Percentiles rank a stretch among this genome's conserved stretches.
Evolutionary conservation across 441 rosid genomes (phyloP).

Genomic region (Populus hybrid): DNA sequence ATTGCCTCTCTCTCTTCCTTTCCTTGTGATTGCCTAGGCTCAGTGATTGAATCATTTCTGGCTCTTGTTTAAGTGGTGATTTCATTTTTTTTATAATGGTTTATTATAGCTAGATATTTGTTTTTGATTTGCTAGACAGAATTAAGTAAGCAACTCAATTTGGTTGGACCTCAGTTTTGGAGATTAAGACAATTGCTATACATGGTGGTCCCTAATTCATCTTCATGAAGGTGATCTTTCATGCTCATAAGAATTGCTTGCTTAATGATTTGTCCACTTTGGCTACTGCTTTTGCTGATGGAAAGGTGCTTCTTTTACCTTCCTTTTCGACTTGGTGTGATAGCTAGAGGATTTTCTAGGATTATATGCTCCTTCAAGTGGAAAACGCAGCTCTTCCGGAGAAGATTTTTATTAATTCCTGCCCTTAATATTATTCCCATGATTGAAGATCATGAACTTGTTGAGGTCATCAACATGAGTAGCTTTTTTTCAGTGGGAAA

Average conservation of each 20-base stretch:
- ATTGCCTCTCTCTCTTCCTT: background rate
- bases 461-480: too few relatives aligned
- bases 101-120: constrained; percentile 3
- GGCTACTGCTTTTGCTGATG: constrained; percentile 36
- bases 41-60: constrained; percentile 43
- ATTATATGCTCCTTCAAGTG: background rate
- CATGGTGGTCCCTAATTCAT: constrained; percentile 55
- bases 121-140: constrained; percentile 21
- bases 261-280: constrained; percentile 49
- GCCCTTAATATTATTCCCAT: background rate
- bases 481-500: too few relatives aligned
- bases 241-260: constrained; percentile 32
- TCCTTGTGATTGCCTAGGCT: background rate
- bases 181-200: constrained; percentile 43
- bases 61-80: constrained; percentile 25
- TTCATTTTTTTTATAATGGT: background rate
- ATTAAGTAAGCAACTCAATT: constrained; percentile 21
- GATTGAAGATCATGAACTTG: background rate
- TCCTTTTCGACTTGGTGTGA: constrained; percentile 20
- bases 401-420: background rate
- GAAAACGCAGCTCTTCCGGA: background rate
- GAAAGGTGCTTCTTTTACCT: constrained; percentile 33
- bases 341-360: background rate
- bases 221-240: constrained; percentile 37
- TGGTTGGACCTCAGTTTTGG: constrained; percentile 29